Evolutionary conservation across 2,329 filamentous ascomycete genomes (phyloP).

Genomic region (Diaporthe destruens): DNA sequence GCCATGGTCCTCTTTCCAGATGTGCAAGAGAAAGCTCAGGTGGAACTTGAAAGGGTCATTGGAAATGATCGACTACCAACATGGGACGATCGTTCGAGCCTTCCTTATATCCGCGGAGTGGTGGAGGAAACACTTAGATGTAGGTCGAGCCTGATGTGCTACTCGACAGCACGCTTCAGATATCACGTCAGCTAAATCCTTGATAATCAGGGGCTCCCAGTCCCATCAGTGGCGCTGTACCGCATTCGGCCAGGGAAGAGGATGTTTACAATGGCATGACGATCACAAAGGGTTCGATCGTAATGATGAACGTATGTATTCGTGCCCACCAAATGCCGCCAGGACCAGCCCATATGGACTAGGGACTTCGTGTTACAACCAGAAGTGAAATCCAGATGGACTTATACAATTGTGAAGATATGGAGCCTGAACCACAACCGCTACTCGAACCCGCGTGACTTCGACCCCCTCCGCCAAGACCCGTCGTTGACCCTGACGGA

Average conservation of each 20-base stretch:
- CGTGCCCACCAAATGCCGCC: background rate
- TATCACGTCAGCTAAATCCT: background rate
- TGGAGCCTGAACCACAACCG: constrained; percentile 16
- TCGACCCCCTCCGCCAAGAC: background rate
- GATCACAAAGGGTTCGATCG: constrained; percentile 15
- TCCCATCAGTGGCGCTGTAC: constrained; percentile 19
- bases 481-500: background rate
- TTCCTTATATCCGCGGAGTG: constrained; percentile 7
- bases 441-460: background rate
- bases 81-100: constrained; percentile 1
- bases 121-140: constrained; percentile 9
- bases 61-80: background rate
- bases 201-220: background rate
- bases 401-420: background rate
- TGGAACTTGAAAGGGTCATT: constrained; percentile 2
- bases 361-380: too few relatives aligned
- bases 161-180: too few relatives aligned
- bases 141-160: background rate
- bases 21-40: background rate
- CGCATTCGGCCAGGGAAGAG: background rate
- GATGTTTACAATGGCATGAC: constrained; percentile 2
- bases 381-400: too few relatives aligned
- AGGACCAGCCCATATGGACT: background rate
- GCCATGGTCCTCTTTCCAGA: constrained; percentile 12
- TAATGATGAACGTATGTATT: constrained; percentile 26